These are phyloP conservation scores for Cryptococcus hybrid DNA, from an alignment of 1,284 basidiomycete species.

Conservation along the genomic window DNA sequence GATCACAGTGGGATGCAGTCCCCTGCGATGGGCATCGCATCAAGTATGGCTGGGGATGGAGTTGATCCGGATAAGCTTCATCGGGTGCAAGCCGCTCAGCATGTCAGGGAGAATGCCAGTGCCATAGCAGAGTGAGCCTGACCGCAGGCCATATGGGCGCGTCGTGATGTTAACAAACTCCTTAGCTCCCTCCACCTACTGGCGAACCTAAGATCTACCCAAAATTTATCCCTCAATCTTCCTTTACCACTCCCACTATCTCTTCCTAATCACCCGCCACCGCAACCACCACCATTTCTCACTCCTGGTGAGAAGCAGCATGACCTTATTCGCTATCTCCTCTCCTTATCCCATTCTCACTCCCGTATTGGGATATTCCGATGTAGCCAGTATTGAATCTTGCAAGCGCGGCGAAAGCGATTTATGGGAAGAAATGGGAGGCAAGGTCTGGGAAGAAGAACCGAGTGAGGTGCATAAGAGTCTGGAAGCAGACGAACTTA, in stretches of 20 bases:
- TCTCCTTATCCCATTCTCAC: slow-evolving; percentile 37
- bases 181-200: too few relatives aligned
- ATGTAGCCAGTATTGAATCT: slow-evolving; percentile 28
- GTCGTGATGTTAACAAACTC: too few relatives aligned
- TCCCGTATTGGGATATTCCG: slow-evolving; percentile 39
- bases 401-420: slow-evolving; percentile 24
- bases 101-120: too few relatives aligned
- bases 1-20: too few relatives aligned
- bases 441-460: slow-evolving; percentile 33
- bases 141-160: too few relatives aligned
- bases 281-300: not conserved
- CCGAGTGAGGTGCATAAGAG: slow-evolving; percentile 32
- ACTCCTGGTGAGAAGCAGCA: slow-evolving; percentile 20
- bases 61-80: too few relatives aligned
- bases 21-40: too few relatives aligned
- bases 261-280: not conserved
- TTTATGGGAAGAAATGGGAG: slow-evolving; percentile 39
- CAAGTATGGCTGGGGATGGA: too few relatives aligned
- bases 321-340: slow-evolving; percentile 42
- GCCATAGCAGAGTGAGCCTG: too few relatives aligned
- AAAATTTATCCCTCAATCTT: slow-evolving; percentile 2
- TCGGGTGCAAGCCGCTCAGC: too few relatives aligned
- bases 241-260: not conserved
- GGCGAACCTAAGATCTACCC: not conserved
- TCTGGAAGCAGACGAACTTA: slow-evolving; percentile 22